phyloP scores from a whole-genome alignment of 164 flowering plant genomes.

The Litsea cubeba region DNA sequence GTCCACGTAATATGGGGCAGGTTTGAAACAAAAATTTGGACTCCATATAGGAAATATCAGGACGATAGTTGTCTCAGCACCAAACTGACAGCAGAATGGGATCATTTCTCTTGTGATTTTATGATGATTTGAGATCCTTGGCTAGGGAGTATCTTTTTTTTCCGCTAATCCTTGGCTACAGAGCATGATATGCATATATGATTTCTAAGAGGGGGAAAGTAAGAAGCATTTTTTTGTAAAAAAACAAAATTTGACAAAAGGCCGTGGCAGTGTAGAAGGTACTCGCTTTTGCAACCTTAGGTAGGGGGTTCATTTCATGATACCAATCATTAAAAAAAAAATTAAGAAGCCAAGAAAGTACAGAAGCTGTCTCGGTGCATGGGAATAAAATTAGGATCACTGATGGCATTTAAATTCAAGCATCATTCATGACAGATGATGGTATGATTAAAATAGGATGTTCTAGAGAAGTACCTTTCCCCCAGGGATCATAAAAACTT shows the following conservation, averaged over 20 bases:
- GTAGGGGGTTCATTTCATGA: no score
- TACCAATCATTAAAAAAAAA: no score
- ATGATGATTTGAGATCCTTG: no score
- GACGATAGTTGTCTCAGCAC: neutral
- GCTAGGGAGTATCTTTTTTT: no score
- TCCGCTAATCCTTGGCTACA: neutral
- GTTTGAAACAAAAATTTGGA: no score
- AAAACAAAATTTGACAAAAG: no score
- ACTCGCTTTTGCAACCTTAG: no score
- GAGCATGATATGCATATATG: neutral
- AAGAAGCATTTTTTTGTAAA: neutral
- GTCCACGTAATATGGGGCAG: no score
- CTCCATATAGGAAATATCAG: no score
- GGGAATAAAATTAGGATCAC: neutral
- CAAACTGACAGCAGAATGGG: neutral
- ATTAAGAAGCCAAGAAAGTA: no score
- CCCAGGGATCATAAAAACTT: slow-evolving; percentile 52
- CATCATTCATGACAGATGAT: neutral
- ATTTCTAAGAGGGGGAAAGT: neutral
- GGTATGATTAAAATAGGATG: neutral
- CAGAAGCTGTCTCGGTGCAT: neutral
- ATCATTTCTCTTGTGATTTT: neutral
- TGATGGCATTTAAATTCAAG: neutral
- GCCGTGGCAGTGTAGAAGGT: no score
- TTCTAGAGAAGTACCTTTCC: slow-evolving; percentile 49